Base-by-base conservation (phyloP, 345 rosid species). In the Bruguiera gymnorhiza region DNA sequence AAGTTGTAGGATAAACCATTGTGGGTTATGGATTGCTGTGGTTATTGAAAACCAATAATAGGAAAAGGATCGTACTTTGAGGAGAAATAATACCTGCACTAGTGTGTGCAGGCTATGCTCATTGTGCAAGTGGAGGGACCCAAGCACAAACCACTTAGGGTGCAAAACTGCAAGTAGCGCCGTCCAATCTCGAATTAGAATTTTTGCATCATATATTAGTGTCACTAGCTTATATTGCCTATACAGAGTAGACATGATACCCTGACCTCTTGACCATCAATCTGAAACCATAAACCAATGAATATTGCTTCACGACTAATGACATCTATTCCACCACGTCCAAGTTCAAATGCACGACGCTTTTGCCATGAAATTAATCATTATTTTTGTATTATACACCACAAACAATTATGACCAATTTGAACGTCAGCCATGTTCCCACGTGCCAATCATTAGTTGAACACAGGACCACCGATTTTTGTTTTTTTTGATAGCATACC, bases 91-190 rank as follows among this genome's bases (percentile, higher is more conserved):
- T 83, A 67, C 55, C 74, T 77, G 87, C 95, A 87, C 88, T 82
- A 82, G 76, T 26, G 60, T 83, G 87, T 79, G 93, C 87, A 85
- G 73, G 76, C 78, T 74, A 73, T 53, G 82, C 78, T 77, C 82
- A 84, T 80, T 74, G 71, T 86, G 81, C 83, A 79, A 75, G 62
- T 74, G 71, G 73, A 70, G 82, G 97, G 83, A 70, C 90, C 91
- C 89, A 71, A 64, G 78, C 52, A 48, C 59, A 72, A 51, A 51
- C 88, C 94, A 92, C 83, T 86, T 43, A 66, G 88, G 87, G 82
- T 62, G 86, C 95, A 83, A 62, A 83, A 72, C 61, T 76, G 77
- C 80, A 78, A 77, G 79, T 80, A 75, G 85, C 79, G 79, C 80
- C 78, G 73, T 72, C 74, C 70, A 71, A 71, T 77, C 66, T 75